Base-by-base conservation (phyloP, 805 yeast species). In the Wickerhamomyces rabaulensis region DNA sequence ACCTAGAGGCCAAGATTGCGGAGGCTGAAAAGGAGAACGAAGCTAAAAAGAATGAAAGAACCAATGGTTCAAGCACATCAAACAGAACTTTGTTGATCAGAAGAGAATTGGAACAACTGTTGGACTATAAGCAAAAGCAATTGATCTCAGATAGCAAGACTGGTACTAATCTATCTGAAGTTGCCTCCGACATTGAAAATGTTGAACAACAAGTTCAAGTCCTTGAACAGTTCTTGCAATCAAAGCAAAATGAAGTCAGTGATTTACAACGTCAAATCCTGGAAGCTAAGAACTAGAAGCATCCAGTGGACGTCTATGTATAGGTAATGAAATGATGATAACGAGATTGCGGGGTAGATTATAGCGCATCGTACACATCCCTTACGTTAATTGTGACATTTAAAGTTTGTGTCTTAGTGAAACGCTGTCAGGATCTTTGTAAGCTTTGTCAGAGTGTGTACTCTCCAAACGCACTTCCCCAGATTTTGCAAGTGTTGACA, bases 91-190 rank as follows among this genome's bases (percentile, higher is more conserved):
- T 69, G 6, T 60, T 68, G 40, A 66, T 76, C 13, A 71, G 75
- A 48, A 70, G 78, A 45, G 98, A 94, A 65, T 76, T 84, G 51
- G 95, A 89, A 67, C 92, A 87, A 56, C 69, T 94, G 54, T 75
- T 90, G 50, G 83, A 80, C 53, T 91, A 85, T 64, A 91, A 88
- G 64, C 82, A 85, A 62, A 67, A 71, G 21, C 80, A 80, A 64
- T 70, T 84, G 43, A 60, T 65, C 6, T 66, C 68, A 42, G 60
- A 70, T 13, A 58, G 70, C 29, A 61, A 51, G 37, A 31, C 48
- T 10, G 37, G 54, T 15, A 46, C 56, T 10, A 63, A 79, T 57
- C 63, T 79, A 41, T 71, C 70, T 26, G 82, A 78, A 22, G 73
- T 87, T 12, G 73, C 74, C 35, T 70, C 72, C 57, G 91, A 86